A percentile compares a stretch with the other conserved stretches of the same genome.
Evolutionary conservation across 768 basidiomycete species (phyloP).

Genomic region (Asterophora parasitica): DNA sequence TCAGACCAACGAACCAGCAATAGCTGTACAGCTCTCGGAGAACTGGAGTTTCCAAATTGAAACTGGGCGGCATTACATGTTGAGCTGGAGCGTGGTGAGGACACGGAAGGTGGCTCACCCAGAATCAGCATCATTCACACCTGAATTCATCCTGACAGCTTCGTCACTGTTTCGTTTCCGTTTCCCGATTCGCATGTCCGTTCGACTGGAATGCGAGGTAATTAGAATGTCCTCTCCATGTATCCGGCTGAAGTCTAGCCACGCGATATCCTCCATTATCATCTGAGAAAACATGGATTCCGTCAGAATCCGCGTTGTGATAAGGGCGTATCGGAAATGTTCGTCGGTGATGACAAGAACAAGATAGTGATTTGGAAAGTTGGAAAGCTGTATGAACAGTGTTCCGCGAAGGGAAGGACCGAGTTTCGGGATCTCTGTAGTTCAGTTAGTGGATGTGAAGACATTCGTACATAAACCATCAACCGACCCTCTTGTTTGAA

Average conservation of each 20-base stretch:
- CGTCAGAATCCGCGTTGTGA: slow-evolving; percentile 53
- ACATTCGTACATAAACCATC: not conserved
- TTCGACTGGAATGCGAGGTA: slow-evolving; percentile 15
- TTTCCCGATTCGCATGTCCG: slow-evolving; percentile 22
- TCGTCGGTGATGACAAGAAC: slow-evolving; percentile 78
- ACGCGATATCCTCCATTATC: slow-evolving; percentile 74
- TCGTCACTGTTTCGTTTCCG: slow-evolving; percentile 17
- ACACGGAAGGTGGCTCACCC: slow-evolving; percentile 16
- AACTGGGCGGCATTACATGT: slow-evolving; percentile 34
- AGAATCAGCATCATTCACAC: slow-evolving; percentile 3
- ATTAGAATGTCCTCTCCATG: slow-evolving; percentile 37
- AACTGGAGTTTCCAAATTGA: slow-evolving; percentile 67
- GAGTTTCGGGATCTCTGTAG: slow-evolving; percentile 65
- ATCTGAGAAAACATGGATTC: slow-evolving; percentile 56
- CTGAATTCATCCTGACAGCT: slow-evolving; percentile 2
- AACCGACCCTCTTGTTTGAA: slow-evolving; percentile 57
- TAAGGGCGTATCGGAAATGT: slow-evolving; percentile 77
- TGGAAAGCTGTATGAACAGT: slow-evolving; percentile 73
- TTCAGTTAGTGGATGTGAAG: slow-evolving; percentile 3
- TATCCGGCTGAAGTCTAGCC: slow-evolving; percentile 71
- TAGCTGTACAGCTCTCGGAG: slow-evolving; percentile 80
- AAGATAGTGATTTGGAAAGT: slow-evolving; percentile 78
- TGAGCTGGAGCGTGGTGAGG: not conserved
- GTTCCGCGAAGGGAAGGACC: slow-evolving; percentile 57
- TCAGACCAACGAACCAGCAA: slow-evolving; percentile 57